Evolutionary conservation across 192 early-diverging fungal species (phyloP).

Genomic region (Chytriomyces sp.): DNA sequence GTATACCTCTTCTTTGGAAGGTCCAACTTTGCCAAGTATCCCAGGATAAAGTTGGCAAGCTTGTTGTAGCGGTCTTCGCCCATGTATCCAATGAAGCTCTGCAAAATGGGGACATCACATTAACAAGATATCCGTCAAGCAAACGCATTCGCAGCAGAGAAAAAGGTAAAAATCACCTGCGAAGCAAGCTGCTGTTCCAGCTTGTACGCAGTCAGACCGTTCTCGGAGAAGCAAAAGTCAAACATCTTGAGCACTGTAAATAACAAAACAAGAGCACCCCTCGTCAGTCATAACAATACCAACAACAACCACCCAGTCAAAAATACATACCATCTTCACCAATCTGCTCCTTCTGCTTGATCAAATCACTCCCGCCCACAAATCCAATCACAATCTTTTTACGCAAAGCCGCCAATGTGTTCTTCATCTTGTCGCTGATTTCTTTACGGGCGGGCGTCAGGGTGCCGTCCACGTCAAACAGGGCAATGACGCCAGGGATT

Average conservation of each 20-base stretch:
- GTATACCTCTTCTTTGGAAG: conserved; percentile 89
- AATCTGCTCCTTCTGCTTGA: conserved; percentile 96
- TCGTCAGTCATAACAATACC: too few relatives aligned
- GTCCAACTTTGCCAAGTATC: conserved; percentile 93
- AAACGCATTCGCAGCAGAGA: not conserved
- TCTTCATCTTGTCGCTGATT: conserved; percentile 78
- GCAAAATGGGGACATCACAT: too few relatives aligned
- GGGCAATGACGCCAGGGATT: conserved; percentile 20
- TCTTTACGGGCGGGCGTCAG: conserved; percentile 91
- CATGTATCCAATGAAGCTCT: conserved; percentile 90
- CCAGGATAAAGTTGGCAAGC: conserved; percentile 89
- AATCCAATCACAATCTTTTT: conserved; percentile 94
- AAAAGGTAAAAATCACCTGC: conserved; percentile 49
- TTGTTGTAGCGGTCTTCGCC: conserved; percentile 93
- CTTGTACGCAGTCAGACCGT: conserved; percentile 94
- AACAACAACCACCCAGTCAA: too few relatives aligned
- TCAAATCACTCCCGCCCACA: conserved; percentile 82
- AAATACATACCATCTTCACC: conserved; percentile 60
- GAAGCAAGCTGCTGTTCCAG: conserved; percentile 72
- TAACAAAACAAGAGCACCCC: too few relatives aligned
- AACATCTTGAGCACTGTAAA: conserved; percentile 69
- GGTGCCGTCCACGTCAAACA: conserved; percentile 89
- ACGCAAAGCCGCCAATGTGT: conserved; percentile 77
- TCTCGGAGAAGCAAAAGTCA: conserved; percentile 97
- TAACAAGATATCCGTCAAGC: too few relatives aligned